Evolutionary conservation across 495 filamentous ascomycete genomes (phyloP).

Genomic region (Wilcoxina mikolae): DNA sequence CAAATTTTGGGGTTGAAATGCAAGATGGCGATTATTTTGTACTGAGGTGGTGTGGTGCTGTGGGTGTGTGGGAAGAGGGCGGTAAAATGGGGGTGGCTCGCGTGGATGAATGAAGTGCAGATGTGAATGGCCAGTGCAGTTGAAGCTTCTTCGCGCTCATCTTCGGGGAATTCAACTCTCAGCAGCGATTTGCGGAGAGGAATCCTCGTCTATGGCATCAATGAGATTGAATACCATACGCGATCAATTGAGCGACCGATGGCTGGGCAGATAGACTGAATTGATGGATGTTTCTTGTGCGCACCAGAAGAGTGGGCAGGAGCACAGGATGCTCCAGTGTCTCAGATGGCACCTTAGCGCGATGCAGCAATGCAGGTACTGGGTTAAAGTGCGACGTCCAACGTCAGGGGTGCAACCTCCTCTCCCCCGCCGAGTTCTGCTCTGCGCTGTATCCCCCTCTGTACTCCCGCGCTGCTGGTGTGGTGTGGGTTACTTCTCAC

Average conservation of each 20-base stretch:
- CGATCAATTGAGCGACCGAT: neutral
- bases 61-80: neutral
- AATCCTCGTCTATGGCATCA: neutral
- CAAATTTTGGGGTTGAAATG: neutral
- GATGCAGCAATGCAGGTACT: slow-evolving; percentile 2
- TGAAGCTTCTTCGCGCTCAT: neutral
- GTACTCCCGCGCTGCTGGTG: neutral
- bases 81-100: neutral
- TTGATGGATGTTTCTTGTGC: too few relatives aligned
- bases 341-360: neutral
- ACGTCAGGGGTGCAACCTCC: slow-evolving; percentile 5
- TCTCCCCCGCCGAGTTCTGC: neutral
- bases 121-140: neutral
- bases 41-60: too few relatives aligned
- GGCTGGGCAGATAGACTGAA: neutral
- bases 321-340: neutral
- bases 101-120: neutral
- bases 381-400: neutral
- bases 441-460: neutral
- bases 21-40: too few relatives aligned
- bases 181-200: neutral
- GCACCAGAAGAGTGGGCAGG: too few relatives aligned
- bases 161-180: neutral
- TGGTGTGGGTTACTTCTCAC: neutral
- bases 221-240: neutral